Evolutionary conservation across 768 basidiomycete species (phyloP).

Genomic region (Lactifluus volemus): DNA sequence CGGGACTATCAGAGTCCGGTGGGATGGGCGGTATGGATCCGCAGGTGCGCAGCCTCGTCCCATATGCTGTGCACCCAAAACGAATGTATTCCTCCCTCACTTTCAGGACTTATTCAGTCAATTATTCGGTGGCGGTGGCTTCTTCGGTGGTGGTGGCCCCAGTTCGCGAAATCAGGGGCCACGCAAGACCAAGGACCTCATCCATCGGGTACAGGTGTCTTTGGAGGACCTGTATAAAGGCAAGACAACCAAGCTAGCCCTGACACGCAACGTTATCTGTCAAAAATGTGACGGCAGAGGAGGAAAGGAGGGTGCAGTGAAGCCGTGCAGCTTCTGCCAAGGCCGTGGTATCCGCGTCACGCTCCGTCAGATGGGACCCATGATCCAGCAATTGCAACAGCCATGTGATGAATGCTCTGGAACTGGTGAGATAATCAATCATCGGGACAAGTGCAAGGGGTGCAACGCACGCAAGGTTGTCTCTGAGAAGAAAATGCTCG

Average conservation of each 20-base stretch:
- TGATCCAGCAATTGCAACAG: conserved; percentile 99
- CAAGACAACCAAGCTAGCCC: conserved; percentile 95
- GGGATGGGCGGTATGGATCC: conserved; percentile 97
- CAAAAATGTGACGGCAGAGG: conserved; percentile 91
- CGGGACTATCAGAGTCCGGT: conserved; percentile 77
- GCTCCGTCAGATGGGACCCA: conserved; percentile 95
- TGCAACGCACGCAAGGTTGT: conserved; percentile 96
- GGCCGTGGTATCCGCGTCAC: conserved; percentile 90
- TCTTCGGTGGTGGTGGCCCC: conserved; percentile 55
- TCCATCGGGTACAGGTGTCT: conserved; percentile 93
- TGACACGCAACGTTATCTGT: conserved; percentile 94
- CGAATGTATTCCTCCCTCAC: not conserved
- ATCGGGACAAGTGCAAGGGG: conserved; percentile 81
- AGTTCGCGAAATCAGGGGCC: conserved; percentile 51
- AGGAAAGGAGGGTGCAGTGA: conserved; percentile 94
- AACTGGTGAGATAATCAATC: conserved; percentile 90
- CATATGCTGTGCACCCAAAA: not conserved
- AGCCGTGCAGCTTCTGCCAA: conserved; percentile 63
- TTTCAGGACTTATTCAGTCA: conserved; percentile 90
- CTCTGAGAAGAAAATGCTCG: conserved; percentile 92
- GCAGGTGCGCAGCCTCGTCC: conserved; percentile 43
- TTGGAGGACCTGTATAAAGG: conserved; percentile 98
- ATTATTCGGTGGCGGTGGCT: conserved; percentile 77
- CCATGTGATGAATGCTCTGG: conserved; percentile 90
- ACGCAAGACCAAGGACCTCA: conserved; percentile 95